Evolutionary conservation across 805 yeast genomes (phyloP).

Genomic region (Pichia rugopelliculosa): DNA sequence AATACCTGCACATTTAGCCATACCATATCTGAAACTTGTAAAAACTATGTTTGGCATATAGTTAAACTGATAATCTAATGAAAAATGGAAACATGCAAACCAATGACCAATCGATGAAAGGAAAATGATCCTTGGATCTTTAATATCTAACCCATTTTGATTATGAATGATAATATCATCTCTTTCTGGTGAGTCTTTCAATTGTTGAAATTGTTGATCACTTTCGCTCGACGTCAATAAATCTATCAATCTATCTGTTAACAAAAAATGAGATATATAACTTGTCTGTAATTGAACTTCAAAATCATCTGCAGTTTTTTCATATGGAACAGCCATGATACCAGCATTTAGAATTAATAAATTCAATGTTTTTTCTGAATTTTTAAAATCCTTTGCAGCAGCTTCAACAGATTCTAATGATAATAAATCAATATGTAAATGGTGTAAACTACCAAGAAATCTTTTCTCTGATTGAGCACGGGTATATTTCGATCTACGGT

Average conservation of each 20-base stretch:
- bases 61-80: conserved; percentile 42
- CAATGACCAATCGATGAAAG: conserved; percentile 62
- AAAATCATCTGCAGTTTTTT: conserved; percentile 52
- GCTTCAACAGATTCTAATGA: conserved; percentile 38
- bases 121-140: conserved; percentile 49
- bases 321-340: conserved; percentile 67
- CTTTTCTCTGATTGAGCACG: conserved; percentile 18
- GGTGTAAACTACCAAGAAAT: conserved; percentile 43
- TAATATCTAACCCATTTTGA: conserved; percentile 10
- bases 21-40: conserved; percentile 71
- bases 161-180: background rate
- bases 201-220: background rate
- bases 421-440: conserved; percentile 48
- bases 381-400: conserved; percentile 41
- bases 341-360: conserved; percentile 74
- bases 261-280: conserved; percentile 65
- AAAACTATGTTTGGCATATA: conserved; percentile 59
- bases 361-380: conserved; percentile 45
- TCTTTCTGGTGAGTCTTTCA: background rate
- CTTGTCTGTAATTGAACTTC: conserved; percentile 78
- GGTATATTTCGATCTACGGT: conserved; percentile 20
- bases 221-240: conserved; percentile 33
- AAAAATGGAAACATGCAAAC: conserved; percentile 41
- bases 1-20: conserved; percentile 71
- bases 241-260: conserved; percentile 55